These are phyloP conservation scores for Kwoniella heveanensis DNA, from an alignment of 768 basidiomycete species.

Conservation along the genomic window DNA sequence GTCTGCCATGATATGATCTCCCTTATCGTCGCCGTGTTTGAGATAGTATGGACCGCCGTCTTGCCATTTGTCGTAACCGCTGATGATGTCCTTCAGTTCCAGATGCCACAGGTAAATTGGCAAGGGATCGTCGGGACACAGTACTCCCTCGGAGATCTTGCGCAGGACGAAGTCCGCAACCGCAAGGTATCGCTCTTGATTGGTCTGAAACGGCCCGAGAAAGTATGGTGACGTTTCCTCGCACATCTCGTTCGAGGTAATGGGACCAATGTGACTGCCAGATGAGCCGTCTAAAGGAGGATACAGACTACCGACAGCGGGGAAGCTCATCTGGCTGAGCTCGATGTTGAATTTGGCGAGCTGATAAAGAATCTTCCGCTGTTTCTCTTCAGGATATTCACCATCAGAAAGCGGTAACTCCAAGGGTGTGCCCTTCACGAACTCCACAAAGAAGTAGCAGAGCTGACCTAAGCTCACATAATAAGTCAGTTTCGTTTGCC, in stretches of 20 bases:
- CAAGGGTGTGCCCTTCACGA: not conserved
- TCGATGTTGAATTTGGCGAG: conserved; percentile 7
- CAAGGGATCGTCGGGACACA: not conserved
- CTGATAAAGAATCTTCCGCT: not conserved
- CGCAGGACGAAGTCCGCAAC: conserved; percentile 9
- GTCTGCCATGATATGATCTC: conserved; percentile 48
- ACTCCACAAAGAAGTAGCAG: conserved; percentile 4
- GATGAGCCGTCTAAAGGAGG: not conserved
- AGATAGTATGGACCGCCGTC: conserved; percentile 23
- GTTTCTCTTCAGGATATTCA: not conserved
- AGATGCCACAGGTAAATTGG: conserved; percentile 14
- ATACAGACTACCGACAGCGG: not conserved
- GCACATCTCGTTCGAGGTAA: not conserved
- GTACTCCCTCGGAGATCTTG: conserved; percentile 1
- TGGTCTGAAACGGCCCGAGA: conserved; percentile 19
- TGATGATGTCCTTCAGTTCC: conserved; percentile 6
- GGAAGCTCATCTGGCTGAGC: not conserved
- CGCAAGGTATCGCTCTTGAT: conserved; percentile 12
- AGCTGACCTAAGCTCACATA: not conserved
- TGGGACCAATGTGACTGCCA: not conserved
- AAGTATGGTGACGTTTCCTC: conserved; percentile 12
- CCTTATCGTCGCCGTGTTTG: conserved; percentile 36
- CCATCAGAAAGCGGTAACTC: not conserved
- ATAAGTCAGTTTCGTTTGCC: not conserved
- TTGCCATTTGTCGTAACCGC: not conserved